A percentile compares a stretch with the other conserved stretches of the same genome.
These are phyloP conservation scores for Ceriops tagal DNA, from an alignment of 345 rosid genomes.

Conservation along the genomic window DNA sequence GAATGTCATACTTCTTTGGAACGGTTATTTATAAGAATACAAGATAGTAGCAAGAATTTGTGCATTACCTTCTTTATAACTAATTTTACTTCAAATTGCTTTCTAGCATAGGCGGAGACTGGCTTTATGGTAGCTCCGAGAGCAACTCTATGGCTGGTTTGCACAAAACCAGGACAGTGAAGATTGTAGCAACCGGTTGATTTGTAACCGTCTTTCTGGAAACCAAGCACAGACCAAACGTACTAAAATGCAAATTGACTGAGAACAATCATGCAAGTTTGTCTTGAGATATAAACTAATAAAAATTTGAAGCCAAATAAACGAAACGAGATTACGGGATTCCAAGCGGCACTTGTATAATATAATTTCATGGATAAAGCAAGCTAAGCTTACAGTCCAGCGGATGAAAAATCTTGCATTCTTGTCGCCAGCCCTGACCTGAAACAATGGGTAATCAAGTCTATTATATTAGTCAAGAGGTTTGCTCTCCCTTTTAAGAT, in stretches of 20 bases:
- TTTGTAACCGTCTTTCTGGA: neutral
- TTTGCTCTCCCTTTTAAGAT: no score
- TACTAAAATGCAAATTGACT: no score
- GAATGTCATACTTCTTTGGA: no score
- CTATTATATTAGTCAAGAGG: no score
- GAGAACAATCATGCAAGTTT: no score
- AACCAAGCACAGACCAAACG: neutral
- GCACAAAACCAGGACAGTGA: conserved; percentile 16
- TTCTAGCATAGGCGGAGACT: neutral
- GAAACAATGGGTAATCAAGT: neutral
- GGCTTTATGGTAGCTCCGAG: neutral
- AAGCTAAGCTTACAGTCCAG: neutral
- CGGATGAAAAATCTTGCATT: neutral
- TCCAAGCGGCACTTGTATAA: neutral
- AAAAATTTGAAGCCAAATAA: neutral
- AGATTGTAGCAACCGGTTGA: conserved; percentile 11
- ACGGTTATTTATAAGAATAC: no score
- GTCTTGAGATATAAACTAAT: neutral
- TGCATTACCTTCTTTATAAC: neutral
- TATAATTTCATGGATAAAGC: neutral
- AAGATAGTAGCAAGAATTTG: no score
- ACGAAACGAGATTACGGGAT: neutral
- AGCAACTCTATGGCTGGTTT: neutral
- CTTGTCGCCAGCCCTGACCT: neutral
- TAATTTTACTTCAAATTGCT: neutral